Percentiles rank a stretch among this genome's conserved stretches.
These are phyloP conservation scores for Ceratobasidium sp. DNA, from an alignment of 1,284 basidiomycete species.

Conservation along the genomic window DNA sequence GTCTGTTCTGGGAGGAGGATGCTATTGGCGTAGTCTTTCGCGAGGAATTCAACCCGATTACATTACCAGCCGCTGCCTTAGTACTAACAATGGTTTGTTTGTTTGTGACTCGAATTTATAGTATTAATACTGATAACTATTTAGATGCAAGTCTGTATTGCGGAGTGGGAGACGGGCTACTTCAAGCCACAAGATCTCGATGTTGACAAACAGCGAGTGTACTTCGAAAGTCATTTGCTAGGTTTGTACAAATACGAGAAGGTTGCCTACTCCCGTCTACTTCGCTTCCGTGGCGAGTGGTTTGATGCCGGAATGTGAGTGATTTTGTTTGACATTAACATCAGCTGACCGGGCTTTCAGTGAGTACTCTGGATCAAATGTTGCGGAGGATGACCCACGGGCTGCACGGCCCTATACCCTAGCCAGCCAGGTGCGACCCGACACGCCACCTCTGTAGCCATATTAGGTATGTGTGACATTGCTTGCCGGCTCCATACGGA, in stretches of 20 bases:
- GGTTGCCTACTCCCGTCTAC: not conserved
- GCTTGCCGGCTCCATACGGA: too few species aligned
- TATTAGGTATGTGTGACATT: too few species aligned
- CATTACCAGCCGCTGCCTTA: constrained; percentile 6
- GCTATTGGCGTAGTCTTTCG: constrained; percentile 1
- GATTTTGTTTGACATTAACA: not conserved
- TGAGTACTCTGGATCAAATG: constrained; percentile 1
- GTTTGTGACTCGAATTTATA: not conserved
- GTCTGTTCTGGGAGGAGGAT: constrained; percentile 20
- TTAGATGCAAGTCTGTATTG: constrained; percentile 21
- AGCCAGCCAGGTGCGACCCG: constrained; percentile 16
- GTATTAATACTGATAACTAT: not conserved
- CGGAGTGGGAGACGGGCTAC: not conserved
- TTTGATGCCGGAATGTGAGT: constrained; percentile 7
- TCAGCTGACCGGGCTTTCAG: not conserved
- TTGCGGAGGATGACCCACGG: not conserved
- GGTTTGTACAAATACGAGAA: constrained; percentile 9
- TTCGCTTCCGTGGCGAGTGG: constrained; percentile 1
- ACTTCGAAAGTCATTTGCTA: constrained; percentile 10
- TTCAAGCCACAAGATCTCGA: constrained; percentile 11
- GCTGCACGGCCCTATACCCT: not conserved
- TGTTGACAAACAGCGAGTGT: constrained; percentile 1
- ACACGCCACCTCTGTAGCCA: constrained; percentile 2
- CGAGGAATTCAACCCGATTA: not conserved
- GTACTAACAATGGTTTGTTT: constrained; percentile 27